Evolutionary conservation across 1,284 basidiomycete species (phyloP).

Genomic region (Pascua guehoae): DNA sequence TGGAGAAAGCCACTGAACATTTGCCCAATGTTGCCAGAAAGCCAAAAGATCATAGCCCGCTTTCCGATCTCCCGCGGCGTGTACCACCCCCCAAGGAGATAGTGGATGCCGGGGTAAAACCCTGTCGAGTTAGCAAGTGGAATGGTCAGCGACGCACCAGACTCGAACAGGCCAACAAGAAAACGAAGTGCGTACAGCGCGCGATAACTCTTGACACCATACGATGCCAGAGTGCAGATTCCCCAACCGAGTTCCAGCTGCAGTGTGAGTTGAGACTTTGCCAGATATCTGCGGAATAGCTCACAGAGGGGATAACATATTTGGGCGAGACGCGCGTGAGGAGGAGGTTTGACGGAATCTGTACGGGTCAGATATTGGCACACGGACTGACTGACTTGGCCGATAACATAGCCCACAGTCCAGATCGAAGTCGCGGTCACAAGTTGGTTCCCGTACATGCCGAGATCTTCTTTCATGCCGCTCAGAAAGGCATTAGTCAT

Average conservation of each 20-base stretch:
- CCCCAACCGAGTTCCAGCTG: slow-evolving; percentile 40
- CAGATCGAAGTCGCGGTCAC: slow-evolving; percentile 35
- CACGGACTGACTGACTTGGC: not conserved
- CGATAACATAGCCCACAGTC: slow-evolving; percentile 41
- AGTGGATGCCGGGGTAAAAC: slow-evolving; percentile 39
- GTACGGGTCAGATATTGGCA: slow-evolving; percentile 1
- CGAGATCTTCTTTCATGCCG: slow-evolving; percentile 26
- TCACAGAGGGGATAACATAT: slow-evolving; percentile 28
- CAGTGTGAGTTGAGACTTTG: slow-evolving; percentile 1
- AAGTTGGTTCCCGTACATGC: slow-evolving; percentile 37
- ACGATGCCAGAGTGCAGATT: slow-evolving; percentile 32
- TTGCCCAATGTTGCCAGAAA: slow-evolving; percentile 30
- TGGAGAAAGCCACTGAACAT: slow-evolving; percentile 43
- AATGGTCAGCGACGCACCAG: slow-evolving; percentile 22
- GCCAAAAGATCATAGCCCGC: slow-evolving; percentile 39
- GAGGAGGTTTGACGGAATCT: slow-evolving; percentile 40
- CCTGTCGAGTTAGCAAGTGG: slow-evolving; percentile 29
- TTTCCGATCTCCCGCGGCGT: slow-evolving; percentile 39
- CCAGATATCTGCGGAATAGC: not conserved
- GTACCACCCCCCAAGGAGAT: slow-evolving; percentile 40
- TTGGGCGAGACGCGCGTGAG: slow-evolving; percentile 40
- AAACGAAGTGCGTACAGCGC: slow-evolving; percentile 32
- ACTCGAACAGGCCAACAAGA: slow-evolving; percentile 35
- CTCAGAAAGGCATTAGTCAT: slow-evolving; percentile 30
- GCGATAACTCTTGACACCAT: slow-evolving; percentile 24